phyloP scores from a whole-genome alignment of 768 basidiomycete genomes.

The Russula abietina region DNA sequence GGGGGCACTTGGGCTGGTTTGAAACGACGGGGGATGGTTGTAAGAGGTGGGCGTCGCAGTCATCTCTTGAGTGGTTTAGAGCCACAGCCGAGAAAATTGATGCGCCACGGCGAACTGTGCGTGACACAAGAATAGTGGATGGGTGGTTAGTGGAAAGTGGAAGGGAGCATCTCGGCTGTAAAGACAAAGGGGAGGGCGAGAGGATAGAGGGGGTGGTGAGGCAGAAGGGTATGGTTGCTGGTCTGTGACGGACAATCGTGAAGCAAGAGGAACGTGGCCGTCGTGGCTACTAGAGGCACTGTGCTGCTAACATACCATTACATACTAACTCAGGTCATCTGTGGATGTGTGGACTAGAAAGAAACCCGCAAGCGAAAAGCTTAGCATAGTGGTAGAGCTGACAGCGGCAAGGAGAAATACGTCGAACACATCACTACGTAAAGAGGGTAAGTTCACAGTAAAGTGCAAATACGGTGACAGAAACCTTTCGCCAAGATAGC shows the following conservation, averaged over 20 bases:
- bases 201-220: conserved; percentile 7
- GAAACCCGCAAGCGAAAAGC: neutral
- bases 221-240: conserved; percentile 4
- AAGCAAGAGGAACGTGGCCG: neutral
- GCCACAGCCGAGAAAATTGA: conserved; percentile 51
- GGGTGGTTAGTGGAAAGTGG: conserved; percentile 52
- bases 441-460: neutral
- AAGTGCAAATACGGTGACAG: neutral
- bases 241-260: neutral
- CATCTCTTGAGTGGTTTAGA: conserved; percentile 70
- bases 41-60: conserved; percentile 62
- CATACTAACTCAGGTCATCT: neutral
- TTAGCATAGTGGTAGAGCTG: too few relatives aligned
- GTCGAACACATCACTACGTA: conserved; percentile 6
- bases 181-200: conserved; percentile 48
- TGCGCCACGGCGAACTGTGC: conserved; percentile 32
- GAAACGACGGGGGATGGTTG: conserved; percentile 35
- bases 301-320: neutral
- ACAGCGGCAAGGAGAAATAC: neutral
- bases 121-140: conserved; percentile 43
- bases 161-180: conserved; percentile 52
- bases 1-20: conserved; percentile 89
- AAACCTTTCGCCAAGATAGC: neutral
- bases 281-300: neutral
- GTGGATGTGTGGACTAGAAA: neutral